A percentile compares a stretch with the other conserved stretches of the same genome.
phyloP scores from a whole-genome alignment of 1,284 basidiomycete species.

The Leccinum insolens region DNA sequence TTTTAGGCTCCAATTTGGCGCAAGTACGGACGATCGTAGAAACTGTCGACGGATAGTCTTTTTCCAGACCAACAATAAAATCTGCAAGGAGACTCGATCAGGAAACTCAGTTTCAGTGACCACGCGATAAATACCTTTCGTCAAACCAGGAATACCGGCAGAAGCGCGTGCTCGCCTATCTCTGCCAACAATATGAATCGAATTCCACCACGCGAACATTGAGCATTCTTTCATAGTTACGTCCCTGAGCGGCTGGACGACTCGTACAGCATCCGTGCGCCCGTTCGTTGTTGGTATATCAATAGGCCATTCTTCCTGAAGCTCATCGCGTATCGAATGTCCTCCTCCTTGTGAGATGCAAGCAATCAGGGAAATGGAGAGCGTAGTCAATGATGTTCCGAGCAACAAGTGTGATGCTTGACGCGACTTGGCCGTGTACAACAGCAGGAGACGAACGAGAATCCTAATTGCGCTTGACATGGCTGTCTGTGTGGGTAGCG shows the following conservation, averaged over 20 bases:
- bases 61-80: slow-evolving; percentile 82
- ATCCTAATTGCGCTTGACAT: slow-evolving; percentile 63
- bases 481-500: slow-evolving; percentile 80
- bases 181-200: slow-evolving; percentile 53
- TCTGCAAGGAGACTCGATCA: slow-evolving; percentile 45
- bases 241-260: slow-evolving; percentile 76
- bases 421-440: slow-evolving; percentile 61
- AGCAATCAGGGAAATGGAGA: slow-evolving; percentile 78
- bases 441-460: slow-evolving; percentile 71
- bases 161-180: slow-evolving; percentile 50
- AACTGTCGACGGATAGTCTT: slow-evolving; percentile 87
- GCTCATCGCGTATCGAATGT: slow-evolving; percentile 73
- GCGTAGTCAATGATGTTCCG: slow-evolving; percentile 81
- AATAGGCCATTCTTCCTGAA: slow-evolving; percentile 64
- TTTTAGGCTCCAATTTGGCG: slow-evolving; percentile 78
- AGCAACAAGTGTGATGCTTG: slow-evolving; percentile 75
- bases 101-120: background rate
- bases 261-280: slow-evolving; percentile 39
- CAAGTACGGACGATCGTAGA: slow-evolving; percentile 86
- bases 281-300: slow-evolving; percentile 2
- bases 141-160: slow-evolving; percentile 70
- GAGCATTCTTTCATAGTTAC: slow-evolving; percentile 83
- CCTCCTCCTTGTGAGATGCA: slow-evolving; percentile 82
- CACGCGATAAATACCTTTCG: slow-evolving; percentile 57
- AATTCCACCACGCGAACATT: slow-evolving; percentile 76